Evolutionary conservation across 768 basidiomycete species (phyloP).

Genomic region (Lactifluus subvellereus): DNA sequence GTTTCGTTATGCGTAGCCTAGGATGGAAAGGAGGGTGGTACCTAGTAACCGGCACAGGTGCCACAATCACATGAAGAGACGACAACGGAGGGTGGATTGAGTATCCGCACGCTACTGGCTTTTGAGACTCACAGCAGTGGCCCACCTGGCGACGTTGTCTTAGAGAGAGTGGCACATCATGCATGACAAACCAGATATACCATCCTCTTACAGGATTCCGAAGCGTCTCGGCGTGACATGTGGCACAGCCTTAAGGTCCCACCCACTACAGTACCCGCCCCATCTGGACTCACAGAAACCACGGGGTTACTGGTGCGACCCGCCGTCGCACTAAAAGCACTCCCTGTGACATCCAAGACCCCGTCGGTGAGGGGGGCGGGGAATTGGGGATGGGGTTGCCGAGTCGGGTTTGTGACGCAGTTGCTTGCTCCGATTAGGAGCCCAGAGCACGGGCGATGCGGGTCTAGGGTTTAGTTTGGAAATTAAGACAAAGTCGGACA

Average conservation of each 20-base stretch:
- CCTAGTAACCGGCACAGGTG: not conserved
- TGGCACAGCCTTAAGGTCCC: constrained; percentile 13
- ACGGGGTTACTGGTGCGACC: not conserved
- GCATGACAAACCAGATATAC: not conserved
- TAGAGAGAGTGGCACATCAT: not conserved
- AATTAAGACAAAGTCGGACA: not conserved
- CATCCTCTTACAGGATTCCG: not conserved
- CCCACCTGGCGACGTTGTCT: not conserved
- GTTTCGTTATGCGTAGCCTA: not conserved
- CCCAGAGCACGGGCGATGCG: not conserved
- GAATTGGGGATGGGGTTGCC: not conserved
- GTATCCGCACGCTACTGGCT: not conserved
- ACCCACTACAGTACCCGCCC: not conserved
- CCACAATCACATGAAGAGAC: not conserved
- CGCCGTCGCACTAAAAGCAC: not conserved
- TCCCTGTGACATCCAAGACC: not conserved
- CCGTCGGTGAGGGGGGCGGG: not conserved
- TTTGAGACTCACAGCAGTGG: not conserved
- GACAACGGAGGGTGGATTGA: not conserved
- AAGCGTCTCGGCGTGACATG: constrained; percentile 3
- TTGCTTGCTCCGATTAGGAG: constrained; percentile 7
- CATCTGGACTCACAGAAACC: not conserved
- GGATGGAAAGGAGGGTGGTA: not conserved
- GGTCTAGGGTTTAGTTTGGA: not conserved
- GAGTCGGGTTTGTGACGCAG: not conserved